phyloP scores from a whole-genome alignment of 257 asterid genomes.

The Rauvolfia tetraphylla region DNA sequence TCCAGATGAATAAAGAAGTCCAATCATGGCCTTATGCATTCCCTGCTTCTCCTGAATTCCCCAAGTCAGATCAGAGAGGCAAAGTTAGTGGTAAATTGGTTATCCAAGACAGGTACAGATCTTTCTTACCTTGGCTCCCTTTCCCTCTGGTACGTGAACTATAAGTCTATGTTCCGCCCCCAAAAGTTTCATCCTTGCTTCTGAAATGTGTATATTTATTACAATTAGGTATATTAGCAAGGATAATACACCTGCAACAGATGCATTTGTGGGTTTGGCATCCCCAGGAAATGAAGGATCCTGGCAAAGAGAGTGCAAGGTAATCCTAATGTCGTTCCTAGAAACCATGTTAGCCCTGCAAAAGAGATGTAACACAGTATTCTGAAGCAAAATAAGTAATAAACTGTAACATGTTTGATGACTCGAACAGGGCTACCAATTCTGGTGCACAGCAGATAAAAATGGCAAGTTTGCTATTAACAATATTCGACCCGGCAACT shows the following conservation, averaged over 20 bases:
- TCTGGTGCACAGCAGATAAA: conserved; percentile 52
- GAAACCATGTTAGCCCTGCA: neutral
- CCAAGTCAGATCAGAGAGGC: conserved; percentile 28
- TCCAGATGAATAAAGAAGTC: conserved; percentile 32
- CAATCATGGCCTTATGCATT: conserved; percentile 37
- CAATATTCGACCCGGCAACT: conserved; percentile 35
- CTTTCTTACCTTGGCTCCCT: conserved; percentile 1
- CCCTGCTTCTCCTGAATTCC: conserved; percentile 34
- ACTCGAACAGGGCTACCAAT: conserved; percentile 59
- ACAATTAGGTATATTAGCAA: conserved; percentile 17
- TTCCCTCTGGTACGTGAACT: neutral
- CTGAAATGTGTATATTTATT: neutral
- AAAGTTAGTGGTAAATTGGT: conserved; percentile 29
- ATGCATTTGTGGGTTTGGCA: conserved; percentile 71
- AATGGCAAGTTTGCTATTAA: conserved; percentile 44
- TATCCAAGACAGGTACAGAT: conserved; percentile 28
- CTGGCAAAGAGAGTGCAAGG: conserved; percentile 74
- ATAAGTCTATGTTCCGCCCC: neutral
- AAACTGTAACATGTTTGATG: neutral
- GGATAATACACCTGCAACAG: conserved; percentile 26
- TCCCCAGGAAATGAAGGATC: conserved; percentile 64
- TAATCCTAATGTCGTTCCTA: neutral
- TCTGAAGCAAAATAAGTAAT: neutral
- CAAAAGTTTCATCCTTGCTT: neutral
- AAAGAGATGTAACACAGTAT: neutral